Base-by-base conservation (phyloP, 2,329 filamentous ascomycete genomes). In the Ascochyta lentis region DNA sequence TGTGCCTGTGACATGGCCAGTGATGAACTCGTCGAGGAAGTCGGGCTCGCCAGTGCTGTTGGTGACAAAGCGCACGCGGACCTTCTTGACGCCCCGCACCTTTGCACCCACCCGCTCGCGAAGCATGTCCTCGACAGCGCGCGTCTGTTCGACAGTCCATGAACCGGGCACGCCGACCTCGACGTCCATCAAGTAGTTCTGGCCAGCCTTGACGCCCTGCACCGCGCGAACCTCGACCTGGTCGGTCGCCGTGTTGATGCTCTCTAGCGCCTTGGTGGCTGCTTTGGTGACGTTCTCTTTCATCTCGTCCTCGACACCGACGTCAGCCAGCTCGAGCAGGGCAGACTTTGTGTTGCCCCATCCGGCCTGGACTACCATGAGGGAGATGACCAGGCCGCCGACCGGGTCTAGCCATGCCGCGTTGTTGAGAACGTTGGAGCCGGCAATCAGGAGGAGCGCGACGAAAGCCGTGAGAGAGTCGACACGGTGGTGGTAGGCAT, bases 401-500 rank as follows among this genome's bases (percentile, higher is more conserved):
- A 98, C 90, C 9, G 95, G 93, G 75, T 99, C 95, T 46, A 98
- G 83, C 93, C 95, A 98, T 27, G 89, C 86, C 49, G 94, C 93
- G 69, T 93, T 89, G 53, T 88, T 84, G 62, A 97, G 83, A 48
- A 96, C 82, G 76, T 98, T 96, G 43, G 93, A 92, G 40, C 92
- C 93, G 16, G 92, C 86, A 68, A 99, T 96, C 23, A 91, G 94
- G 54, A 90, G 83, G 27, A 98, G 84, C 2, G 95, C 96, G 52
- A 98, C 95, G 67, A 98, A 90, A 63, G 94, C 94, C 1, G 95
- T 99, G 53, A 97, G 84, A 55, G 92, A 96, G 77, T 99, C 95
- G 72, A 99, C 89, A 58, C 95, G 91, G 80, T 98, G 95, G 78
- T 99, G 95, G 63, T 98, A 84, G 56, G 95, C 94, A 72, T 99